Conservation (phyloP, 2,329 filamentous ascomycete species). For the Alternaria ethzedia region DNA sequence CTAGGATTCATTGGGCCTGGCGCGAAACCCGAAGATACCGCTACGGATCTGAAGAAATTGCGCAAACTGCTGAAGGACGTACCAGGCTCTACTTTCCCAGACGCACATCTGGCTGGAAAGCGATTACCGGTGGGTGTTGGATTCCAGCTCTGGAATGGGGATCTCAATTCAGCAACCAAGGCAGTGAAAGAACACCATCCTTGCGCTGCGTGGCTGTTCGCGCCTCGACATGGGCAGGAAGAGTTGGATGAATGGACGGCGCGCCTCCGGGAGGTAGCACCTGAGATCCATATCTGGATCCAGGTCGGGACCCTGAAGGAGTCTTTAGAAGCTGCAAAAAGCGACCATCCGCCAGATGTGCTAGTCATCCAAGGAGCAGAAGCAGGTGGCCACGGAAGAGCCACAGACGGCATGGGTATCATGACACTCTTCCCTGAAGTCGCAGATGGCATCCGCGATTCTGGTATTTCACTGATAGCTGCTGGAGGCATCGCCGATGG, state of each 20-base stretch:
- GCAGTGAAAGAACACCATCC: conserved; percentile 62
- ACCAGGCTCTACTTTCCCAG: not conserved
- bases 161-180: conserved; percentile 55
- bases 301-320: conserved; percentile 66
- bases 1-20: conserved; percentile 52
- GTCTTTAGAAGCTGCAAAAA: conserved; percentile 56
- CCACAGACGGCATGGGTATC: conserved; percentile 50
- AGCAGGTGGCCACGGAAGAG: conserved; percentile 68
- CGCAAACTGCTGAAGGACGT: conserved; percentile 1
- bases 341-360: conserved; percentile 58
- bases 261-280: conserved; percentile 37
- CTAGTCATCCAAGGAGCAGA: conserved; percentile 67
- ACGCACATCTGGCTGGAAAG: conserved; percentile 6
- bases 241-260: conserved; percentile 41
- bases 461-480: conserved; percentile 52
- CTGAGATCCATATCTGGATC: conserved; percentile 59
- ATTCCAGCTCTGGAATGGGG: conserved; percentile 61
- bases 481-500: conserved; percentile 66
- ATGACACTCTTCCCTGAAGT: conserved; percentile 65
- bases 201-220: conserved; percentile 70
- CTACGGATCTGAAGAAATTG: conserved; percentile 8
- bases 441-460: conserved; percentile 43
- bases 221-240: conserved; percentile 53
- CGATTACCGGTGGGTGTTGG: conserved; percentile 63
- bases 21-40: conserved; percentile 44